Base-by-base conservation (phyloP, 2,329 filamentous ascomycete genomes). In the Aspergillus clavatus region DNA sequence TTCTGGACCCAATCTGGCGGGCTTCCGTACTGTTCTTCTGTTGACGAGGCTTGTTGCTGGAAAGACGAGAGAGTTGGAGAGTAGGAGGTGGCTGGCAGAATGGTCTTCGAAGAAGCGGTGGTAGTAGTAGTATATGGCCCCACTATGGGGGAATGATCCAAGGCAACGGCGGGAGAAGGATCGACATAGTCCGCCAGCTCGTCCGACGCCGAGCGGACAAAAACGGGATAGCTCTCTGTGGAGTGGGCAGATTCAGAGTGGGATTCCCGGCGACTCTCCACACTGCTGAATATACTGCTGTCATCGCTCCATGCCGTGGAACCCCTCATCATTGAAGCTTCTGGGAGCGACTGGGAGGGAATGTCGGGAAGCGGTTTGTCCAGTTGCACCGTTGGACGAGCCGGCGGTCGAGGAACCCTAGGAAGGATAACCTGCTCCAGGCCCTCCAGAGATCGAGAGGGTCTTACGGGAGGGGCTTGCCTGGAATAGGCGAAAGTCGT, bases 381-480 rank as follows among this genome's bases (percentile, higher is more conserved):
- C 39, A 63, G 51, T 31, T 54, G 55, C 14, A 62, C 46, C 7
- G 54, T 48, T 21, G 52, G 48, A 37, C 45, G 46, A 52, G 45
- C 48, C 40, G 49, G 48, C 41, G 28, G 41, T 33, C 33, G 51
- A 42, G 38, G 42, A 37, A 52, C 33, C 7, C 42, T 48, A 7
- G 66, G 66, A 19, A 63, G 65, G 7, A 69, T 51, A 5, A 66
- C 65, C 44, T 56, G 56, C 40, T 69, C 66, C 21, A 69, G 50
- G 7, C 66, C 66, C 51, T 67, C 63, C 7, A 69, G 56, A 7
- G 66, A 68, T 27, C 55, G 59, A 19, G 62, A 67, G 2, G 60
- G 61, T 33, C 58, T 58, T 18, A 66, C 53, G 18, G 65, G 66
- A 6, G 65, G 65, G 23, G 62, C 52, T 41, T 55, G 56, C 37